Evolutionary conservation across 306 rosid species (phyloP).

Genomic region (Lathyrus sativus): DNA sequence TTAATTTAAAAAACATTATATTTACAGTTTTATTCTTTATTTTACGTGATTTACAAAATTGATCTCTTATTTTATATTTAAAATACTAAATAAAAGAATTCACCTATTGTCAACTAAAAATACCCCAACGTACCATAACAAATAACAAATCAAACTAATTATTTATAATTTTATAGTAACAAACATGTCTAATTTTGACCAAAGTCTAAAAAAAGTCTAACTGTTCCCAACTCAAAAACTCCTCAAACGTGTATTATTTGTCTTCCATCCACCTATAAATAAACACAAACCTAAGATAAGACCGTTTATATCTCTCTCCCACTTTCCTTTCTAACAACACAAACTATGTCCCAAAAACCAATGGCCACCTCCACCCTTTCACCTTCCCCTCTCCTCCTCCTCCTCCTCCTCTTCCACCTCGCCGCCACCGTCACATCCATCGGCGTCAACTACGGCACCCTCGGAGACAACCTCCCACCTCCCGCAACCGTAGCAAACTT

Average conservation of each 20-base stretch:
- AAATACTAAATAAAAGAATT: no score
- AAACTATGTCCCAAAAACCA: not conserved
- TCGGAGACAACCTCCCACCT: conserved; percentile 72
- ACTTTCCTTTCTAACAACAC: not conserved
- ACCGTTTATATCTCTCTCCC: conserved; percentile 4
- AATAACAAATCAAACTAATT: no score
- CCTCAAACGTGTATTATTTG: not conserved
- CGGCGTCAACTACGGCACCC: conserved; percentile 90
- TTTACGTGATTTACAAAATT: no score
- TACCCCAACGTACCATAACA: no score
- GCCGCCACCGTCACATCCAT: conserved; percentile 49
- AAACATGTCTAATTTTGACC: not conserved
- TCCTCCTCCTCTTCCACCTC: conserved; percentile 49
- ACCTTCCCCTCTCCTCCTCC: conserved; percentile 32
- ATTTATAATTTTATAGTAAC: not conserved
- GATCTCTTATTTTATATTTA: no score
- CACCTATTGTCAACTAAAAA: not conserved
- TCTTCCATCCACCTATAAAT: not conserved
- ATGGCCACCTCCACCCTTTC: conserved; percentile 32
- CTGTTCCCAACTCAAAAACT: conserved; percentile 2
- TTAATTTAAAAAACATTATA: not conserved
- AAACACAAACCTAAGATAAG: conserved; percentile 15
- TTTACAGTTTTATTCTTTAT: no score
- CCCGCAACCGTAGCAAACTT: conserved; percentile 66
- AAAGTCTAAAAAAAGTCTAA: not conserved